A percentile compares a stretch with the other conserved stretches of the same genome.
Conservation (phyloP, 768 basidiomycete species). For the Kwoniella sp. region DNA sequence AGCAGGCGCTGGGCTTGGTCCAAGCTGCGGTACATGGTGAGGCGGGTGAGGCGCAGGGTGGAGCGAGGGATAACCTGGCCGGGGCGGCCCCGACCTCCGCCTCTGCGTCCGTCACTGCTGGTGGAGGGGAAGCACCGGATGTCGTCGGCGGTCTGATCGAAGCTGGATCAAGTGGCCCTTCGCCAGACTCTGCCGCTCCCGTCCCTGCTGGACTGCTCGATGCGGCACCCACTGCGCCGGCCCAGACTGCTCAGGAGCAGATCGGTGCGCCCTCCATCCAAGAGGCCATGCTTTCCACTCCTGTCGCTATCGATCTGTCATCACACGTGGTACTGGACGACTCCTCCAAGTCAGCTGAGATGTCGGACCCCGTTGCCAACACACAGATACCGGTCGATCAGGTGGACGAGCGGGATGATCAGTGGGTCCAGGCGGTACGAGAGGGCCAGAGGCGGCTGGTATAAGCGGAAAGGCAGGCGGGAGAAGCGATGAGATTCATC, state of each 20-base stretch:
- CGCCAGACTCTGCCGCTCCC: background rate
- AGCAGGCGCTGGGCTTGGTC: conserved; percentile 19
- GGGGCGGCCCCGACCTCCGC: background rate
- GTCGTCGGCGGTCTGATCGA: conserved; percentile 9
- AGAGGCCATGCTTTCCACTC: conserved; percentile 7
- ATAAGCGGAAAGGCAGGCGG: background rate
- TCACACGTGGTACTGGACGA: conserved; percentile 9
- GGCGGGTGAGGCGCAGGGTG: background rate
- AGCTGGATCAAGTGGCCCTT: background rate
- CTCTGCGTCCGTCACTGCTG: background rate
- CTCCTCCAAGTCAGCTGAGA: too few relatives aligned
- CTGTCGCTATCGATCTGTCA: conserved; percentile 14
- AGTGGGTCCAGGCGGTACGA: conserved; percentile 14
- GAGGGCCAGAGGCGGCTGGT: conserved; percentile 28
- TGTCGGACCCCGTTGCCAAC: too few relatives aligned
- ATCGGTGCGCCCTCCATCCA: conserved; percentile 5
- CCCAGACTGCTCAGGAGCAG: background rate
- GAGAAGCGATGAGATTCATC: background rate
- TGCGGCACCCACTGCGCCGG: background rate
- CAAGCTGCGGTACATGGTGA: background rate
- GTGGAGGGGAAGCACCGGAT: background rate
- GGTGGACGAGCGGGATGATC: conserved; percentile 6
- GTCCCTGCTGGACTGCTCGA: background rate
- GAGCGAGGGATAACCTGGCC: conserved; percentile 16
- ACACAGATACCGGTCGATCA: background rate